Evolutionary conservation across 1,284 basidiomycete genomes (phyloP).

Genomic region (Bjerkandera adusta): DNA sequence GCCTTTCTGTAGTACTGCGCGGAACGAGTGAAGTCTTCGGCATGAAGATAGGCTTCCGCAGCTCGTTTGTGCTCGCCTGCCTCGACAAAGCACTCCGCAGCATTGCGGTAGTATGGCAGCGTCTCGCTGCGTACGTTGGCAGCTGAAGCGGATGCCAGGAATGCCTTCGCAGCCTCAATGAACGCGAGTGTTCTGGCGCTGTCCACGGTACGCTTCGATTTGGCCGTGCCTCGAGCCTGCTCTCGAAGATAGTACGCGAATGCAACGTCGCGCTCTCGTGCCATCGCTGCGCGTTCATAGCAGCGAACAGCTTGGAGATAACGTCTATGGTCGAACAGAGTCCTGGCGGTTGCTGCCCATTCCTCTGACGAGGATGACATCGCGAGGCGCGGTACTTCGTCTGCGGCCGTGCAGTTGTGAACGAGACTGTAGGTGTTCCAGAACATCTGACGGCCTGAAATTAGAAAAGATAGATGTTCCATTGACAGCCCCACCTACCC

Average conservation of each 20-base stretch:
- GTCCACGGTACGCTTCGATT: slow-evolving; percentile 14
- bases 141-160: slow-evolving; percentile 38
- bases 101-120: slow-evolving; percentile 42
- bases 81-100: slow-evolving; percentile 52
- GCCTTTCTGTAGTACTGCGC: slow-evolving; percentile 47
- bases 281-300: slow-evolving; percentile 51
- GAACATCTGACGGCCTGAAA: slow-evolving; percentile 37
- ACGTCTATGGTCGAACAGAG: slow-evolving; percentile 52
- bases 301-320: slow-evolving; percentile 62
- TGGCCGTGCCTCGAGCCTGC: slow-evolving; percentile 28
- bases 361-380: slow-evolving; percentile 46
- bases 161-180: slow-evolving; percentile 45
- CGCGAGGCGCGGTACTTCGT: slow-evolving; percentile 45
- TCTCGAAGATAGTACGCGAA: slow-evolving; percentile 45
- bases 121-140: slow-evolving; percentile 28
- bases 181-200: slow-evolving; percentile 37
- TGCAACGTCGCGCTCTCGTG: slow-evolving; percentile 44
- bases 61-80: slow-evolving; percentile 41
- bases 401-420: slow-evolving; percentile 40
- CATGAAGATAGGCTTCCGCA: slow-evolving; percentile 42
- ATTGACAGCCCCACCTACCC: slow-evolving; percentile 34
- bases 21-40: slow-evolving; percentile 42
- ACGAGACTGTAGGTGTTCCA: slow-evolving; percentile 46
- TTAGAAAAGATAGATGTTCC: not conserved
- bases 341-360: slow-evolving; percentile 52